Evolutionary conservation across 2,329 filamentous ascomycete genomes (phyloP), one percentile per base, ranked within the genome.

Genomic region (Curvularia sp.): DNA sequence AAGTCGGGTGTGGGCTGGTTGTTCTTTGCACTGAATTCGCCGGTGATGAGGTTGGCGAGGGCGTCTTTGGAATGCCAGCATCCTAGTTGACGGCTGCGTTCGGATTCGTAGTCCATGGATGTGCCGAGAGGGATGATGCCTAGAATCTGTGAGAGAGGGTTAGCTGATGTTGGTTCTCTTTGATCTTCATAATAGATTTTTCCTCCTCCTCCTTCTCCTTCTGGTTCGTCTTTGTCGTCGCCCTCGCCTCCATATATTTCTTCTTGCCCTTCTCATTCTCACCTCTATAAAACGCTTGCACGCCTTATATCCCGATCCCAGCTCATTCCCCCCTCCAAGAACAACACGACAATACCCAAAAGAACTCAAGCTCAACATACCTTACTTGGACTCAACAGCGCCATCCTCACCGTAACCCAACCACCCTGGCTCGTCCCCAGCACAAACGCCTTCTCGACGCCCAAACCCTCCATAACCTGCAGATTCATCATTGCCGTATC

Each of bases 381-480:
- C 74, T 74, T 80, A 2, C 81, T 77, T 1, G 82, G 83, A 6
- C 77, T 78, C 44, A 85, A 56, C n/a, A 85, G 58, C 7, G 84
- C 82, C 83, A 85, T 84, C 18, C 82, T 64, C 5, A 79, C 77
- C 1, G 79, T 78, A 10, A 85, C 79, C 81, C 82, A 85, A 0
- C 83, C 83, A 0, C 83, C 83, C 66, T 85, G 83, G 57, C 80
- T 83, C 1, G 82, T 85, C 0, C 83, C 83, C 20, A 84, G 70
- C 0, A 77, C 79, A 60, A 83, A 83, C 0, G 78, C 78, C 61
- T 78, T 80, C 13, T 77, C 62, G 18, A 84, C 78, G 0, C 74
- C 73, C 7, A 84, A 57, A 1, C 64, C 68, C 24, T 78, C 74
- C 58, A 80, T 66, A 5, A 79, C 77, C 61, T 79, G 75, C 12